phyloP scores from a whole-genome alignment of 495 filamentous ascomycete species.

The Podospora didyma region DNA sequence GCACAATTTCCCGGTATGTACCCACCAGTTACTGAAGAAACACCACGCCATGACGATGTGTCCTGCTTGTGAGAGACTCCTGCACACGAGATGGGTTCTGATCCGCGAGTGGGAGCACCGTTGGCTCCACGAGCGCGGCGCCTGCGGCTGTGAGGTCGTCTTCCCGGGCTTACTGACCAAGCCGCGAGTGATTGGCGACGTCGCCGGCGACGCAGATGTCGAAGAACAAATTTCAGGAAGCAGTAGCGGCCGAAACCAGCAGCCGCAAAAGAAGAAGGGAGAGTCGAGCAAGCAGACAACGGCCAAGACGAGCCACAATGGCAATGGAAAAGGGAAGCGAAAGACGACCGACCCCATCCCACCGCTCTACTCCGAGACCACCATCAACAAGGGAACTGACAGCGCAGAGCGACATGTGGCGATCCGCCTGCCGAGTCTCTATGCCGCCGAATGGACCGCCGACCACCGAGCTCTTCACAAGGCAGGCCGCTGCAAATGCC shows the following conservation, averaged over 20 bases:
- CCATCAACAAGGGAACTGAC: constrained; percentile 14
- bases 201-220: background rate
- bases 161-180: constrained; percentile 31
- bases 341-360: constrained; percentile 8
- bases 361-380: constrained; percentile 22
- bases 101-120: constrained; percentile 42
- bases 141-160: constrained; percentile 32
- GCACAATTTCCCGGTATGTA: constrained; percentile 32
- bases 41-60: constrained; percentile 34
- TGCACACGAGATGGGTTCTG: constrained; percentile 37
- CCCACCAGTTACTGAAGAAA: constrained; percentile 18
- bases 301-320: too few relatives aligned
- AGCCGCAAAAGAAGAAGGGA: background rate
- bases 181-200: constrained; percentile 25
- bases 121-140: constrained; percentile 45
- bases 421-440: constrained; percentile 31
- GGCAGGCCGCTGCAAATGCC: constrained; percentile 29
- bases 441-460: constrained; percentile 36
- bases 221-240: background rate
- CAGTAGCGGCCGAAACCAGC: background rate
- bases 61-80: constrained; percentile 29
- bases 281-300: too few relatives aligned
- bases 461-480: constrained; percentile 37
- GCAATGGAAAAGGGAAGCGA: background rate
- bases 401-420: constrained; percentile 14